These are phyloP conservation scores for Rhizophora mangle DNA, from an alignment of 345 rosid species.

Conservation along the genomic window DNA sequence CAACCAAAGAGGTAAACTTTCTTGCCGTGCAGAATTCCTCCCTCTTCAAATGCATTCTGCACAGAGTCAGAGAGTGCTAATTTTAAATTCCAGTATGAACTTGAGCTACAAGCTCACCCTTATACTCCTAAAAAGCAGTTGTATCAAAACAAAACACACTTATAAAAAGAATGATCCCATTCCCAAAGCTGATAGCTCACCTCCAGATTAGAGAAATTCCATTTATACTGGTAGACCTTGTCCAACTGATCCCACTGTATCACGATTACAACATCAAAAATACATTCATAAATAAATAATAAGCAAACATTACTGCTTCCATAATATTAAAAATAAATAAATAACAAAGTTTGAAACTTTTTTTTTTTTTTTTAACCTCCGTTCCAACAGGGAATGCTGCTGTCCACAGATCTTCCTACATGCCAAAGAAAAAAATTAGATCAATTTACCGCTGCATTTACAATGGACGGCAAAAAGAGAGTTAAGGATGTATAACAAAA, in stretches of 20 bases:
- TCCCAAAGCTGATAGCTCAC: slow-evolving; percentile 41
- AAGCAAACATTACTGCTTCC: background rate
- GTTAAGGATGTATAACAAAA: background rate
- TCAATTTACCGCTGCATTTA: background rate
- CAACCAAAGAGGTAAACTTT: slow-evolving; percentile 82
- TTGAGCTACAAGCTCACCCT: background rate
- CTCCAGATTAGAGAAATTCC: slow-evolving; percentile 87
- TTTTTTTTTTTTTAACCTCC: slow-evolving; percentile 46
- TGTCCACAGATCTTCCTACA: slow-evolving; percentile 92
- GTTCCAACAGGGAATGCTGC: slow-evolving; percentile 84
- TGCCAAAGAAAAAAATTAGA: background rate
- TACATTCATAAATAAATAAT: slow-evolving; percentile 13
- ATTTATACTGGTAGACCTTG: slow-evolving; percentile 56
- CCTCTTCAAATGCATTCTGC: slow-evolving; percentile 90
- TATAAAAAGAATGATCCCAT: background rate
- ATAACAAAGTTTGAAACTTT: background rate
- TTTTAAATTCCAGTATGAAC: slow-evolving; percentile 13
- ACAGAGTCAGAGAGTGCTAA: slow-evolving; percentile 3
- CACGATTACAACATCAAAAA: slow-evolving; percentile 3
- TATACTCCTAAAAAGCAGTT: background rate
- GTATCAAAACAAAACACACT: slow-evolving; percentile 9
- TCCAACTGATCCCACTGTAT: slow-evolving; percentile 94
- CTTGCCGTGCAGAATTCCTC: slow-evolving; percentile 64
- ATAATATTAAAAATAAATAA: background rate
- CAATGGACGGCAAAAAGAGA: background rate